Conservation (phyloP, 2,329 filamentous ascomycete species). For the Cordyceps pruinosa region DNA sequence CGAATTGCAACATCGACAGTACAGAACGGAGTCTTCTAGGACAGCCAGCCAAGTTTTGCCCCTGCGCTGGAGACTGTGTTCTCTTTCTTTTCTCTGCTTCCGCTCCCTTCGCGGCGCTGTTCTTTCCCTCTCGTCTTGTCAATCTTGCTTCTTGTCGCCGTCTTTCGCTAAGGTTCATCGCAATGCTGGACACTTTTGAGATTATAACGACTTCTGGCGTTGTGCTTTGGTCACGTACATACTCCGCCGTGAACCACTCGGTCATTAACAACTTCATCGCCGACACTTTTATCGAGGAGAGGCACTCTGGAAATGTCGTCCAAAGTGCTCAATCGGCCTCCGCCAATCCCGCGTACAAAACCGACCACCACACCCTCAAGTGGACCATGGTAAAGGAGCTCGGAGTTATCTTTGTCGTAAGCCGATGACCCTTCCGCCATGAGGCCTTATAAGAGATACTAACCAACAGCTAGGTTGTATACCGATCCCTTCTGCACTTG, state of each 20-base stretch:
- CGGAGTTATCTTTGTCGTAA: conserved; percentile 72
- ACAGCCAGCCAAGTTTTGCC: neutral
- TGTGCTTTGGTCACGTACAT: conserved; percentile 90
- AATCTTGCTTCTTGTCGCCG: conserved; percentile 5
- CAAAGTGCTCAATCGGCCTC: conserved; percentile 53
- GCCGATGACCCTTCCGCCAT: conserved; percentile 16
- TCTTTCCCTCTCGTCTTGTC: neutral
- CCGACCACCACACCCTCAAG: conserved; percentile 90
- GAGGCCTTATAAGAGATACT: neutral
- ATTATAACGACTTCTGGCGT: conserved; percentile 94
- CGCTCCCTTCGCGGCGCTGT: neutral
- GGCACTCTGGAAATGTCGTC: conserved; percentile 54
- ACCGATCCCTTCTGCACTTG: conserved; percentile 88
- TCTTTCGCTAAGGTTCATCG: conserved; percentile 15
- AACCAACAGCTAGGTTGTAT: conserved; percentile 64
- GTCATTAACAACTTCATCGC: conserved; percentile 92
- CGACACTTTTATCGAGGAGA: conserved; percentile 97
- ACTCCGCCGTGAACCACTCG: conserved; percentile 69
- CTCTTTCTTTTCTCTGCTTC: neutral
- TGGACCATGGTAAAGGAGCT: conserved; percentile 92
- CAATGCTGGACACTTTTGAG: conserved; percentile 94
- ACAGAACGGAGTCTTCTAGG: neutral
- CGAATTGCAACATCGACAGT: conserved; percentile 2
- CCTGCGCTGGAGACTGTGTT: neutral
- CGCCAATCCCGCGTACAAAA: conserved; percentile 69